Evolutionary conservation across 1,284 basidiomycete genomes (phyloP), one percentile per base, ranked within the genome.

Genomic region (Trichosporon asahii): DNA sequence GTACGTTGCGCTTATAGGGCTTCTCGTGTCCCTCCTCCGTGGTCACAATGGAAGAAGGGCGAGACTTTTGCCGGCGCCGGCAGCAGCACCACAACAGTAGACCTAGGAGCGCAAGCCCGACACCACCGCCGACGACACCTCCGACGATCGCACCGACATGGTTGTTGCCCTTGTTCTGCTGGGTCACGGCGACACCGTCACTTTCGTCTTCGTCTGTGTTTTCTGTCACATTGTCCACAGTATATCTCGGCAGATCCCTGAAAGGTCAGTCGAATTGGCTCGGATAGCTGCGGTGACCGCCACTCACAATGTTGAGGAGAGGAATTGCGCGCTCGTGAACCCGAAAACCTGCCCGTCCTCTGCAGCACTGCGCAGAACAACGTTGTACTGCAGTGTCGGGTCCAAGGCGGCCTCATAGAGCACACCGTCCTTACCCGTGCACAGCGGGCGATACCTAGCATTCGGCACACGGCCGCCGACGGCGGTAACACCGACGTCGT

Each of bases 1-100:
- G 27, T 31, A 61, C 27, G 8, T 11, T 5, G 6, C 29, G 57
- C 27, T 61, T 61, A 2, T 18, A 3, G 29, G 27, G 57, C 15
- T 61, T 61, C 27, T 31, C 57, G 57, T 61, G 57, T 18, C 57
- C 57, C 29, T 61, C 57, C 29, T 61, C 57, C 29, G 57, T 61
- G 2, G 31, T 27, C 11, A 23, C 57, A 31, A 61, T 9, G 14
- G 29, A 61, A 5, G 57, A 15, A 11, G 5, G 27, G 5, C 57
- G 57, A 11, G 8, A 3, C 25, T 11, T 14, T 12, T 14, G 55
- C 14, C 55, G 55, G 2, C 55, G 57, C 5, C 57, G 57, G 57
- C 57, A 61, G 57, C 57, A 61, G 27, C 29, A 61, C 57, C 57
- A 61, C 57, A 61, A 31, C 57, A 61, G 29, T 9, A 33, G 18